Percentiles rank a stretch among this genome's conserved stretches.
These are phyloP conservation scores for Litchi chinensis DNA, from an alignment of 345 rosid species.

Conservation along the genomic window DNA sequence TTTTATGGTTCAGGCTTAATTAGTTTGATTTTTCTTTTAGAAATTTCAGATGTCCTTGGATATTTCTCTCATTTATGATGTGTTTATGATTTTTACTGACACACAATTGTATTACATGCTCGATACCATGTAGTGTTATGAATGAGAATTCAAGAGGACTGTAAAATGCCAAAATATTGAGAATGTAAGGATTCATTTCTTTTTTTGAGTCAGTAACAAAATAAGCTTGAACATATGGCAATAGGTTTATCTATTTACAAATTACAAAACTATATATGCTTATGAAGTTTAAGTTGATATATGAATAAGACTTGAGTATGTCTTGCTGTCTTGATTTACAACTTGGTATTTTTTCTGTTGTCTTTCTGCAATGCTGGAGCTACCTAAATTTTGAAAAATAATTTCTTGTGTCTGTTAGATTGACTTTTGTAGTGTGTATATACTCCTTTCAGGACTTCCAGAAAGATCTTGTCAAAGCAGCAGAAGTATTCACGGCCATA, in stretches of 20 bases:
- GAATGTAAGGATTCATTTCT: not conserved
- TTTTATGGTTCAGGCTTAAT: no score
- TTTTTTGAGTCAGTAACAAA: not conserved
- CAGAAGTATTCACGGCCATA: slow-evolving; percentile 70
- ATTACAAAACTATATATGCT: not conserved
- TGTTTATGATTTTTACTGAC: no score
- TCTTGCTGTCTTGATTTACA: not conserved
- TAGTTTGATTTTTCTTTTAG: no score
- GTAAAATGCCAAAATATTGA: not conserved
- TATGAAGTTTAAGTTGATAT: not conserved
- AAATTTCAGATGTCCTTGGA: no score
- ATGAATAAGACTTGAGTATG: not conserved
- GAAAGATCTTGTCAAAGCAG: slow-evolving; percentile 77
- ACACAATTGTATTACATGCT: no score
- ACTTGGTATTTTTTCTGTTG: not conserved
- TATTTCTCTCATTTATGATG: no score
- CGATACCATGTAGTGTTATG: no score
- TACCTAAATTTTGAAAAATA: slow-evolving; percentile 7
- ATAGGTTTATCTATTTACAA: not conserved
- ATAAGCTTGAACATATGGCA: not conserved
- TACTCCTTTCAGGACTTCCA: slow-evolving; percentile 75
- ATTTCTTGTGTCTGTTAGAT: slow-evolving; percentile 13
- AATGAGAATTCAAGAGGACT: not conserved
- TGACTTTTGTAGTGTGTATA: slow-evolving; percentile 12
- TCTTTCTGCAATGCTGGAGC: not conserved